These are phyloP conservation scores for Trichoderma sp. DNA, from an alignment of 2,329 filamentous ascomycete genomes.

Conservation along the genomic window DNA sequence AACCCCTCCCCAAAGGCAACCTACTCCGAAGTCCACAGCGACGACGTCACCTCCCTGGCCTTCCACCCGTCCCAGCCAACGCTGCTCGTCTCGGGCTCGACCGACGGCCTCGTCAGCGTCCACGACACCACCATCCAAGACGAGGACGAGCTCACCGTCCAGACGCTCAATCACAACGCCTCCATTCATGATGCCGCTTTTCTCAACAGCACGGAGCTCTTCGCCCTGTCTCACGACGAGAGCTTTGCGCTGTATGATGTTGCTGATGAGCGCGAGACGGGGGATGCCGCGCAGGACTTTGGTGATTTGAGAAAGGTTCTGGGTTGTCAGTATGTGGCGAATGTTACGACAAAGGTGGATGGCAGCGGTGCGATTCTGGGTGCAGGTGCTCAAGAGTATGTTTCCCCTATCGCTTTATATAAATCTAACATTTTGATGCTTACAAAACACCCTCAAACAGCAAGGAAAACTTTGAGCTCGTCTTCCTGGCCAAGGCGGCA, in stretches of 20 bases:
- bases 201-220: conserved; percentile 62
- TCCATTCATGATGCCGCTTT: conserved; percentile 76
- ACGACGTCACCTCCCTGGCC: conserved; percentile 60
- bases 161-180: conserved; percentile 74
- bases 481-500: conserved; percentile 54
- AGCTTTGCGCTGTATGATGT: conserved; percentile 71
- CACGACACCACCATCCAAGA: conserved; percentile 68
- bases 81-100: conserved; percentile 72
- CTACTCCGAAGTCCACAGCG: conserved; percentile 65
- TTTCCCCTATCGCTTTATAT: conserved; percentile 21
- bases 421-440: background rate
- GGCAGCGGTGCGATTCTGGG: conserved; percentile 60
- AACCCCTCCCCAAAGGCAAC: conserved; percentile 47
- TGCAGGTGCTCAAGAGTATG: conserved; percentile 66
- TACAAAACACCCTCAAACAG: conserved; percentile 32
- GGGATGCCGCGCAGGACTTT: conserved; percentile 55
- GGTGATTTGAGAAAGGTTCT: conserved; percentile 68
- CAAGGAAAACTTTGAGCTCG: conserved; percentile 56
- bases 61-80: conserved; percentile 61
- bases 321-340: conserved; percentile 71
- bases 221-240: conserved; percentile 75
- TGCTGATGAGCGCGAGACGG: conserved; percentile 61
- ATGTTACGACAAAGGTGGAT: conserved; percentile 60
- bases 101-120: conserved; percentile 75
- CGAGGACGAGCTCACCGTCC: conserved; percentile 74